Conservation (phyloP, 2,329 filamentous ascomycete genomes). For the Fusarium oligoseptatum region DNA sequence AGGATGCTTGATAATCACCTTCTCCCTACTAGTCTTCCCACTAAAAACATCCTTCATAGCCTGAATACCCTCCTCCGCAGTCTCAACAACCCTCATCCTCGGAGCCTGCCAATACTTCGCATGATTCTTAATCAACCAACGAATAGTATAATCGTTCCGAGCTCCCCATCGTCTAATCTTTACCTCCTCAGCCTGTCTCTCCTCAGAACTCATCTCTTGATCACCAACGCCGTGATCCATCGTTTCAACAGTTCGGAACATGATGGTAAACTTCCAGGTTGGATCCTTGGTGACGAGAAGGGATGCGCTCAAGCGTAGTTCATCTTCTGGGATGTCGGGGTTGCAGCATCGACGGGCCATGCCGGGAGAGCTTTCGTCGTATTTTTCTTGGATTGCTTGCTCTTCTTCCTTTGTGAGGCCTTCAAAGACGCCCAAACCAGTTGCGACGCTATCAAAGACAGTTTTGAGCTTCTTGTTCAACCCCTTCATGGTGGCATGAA, state of each 20-base stretch:
- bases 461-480: not conserved
- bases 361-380: not conserved
- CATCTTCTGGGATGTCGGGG: not conserved
- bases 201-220: not conserved
- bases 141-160: not conserved
- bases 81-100: not conserved
- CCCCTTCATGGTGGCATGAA: not conserved
- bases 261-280: not conserved
- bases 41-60: not conserved
- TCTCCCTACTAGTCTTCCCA: constrained; percentile 4
- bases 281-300: not conserved
- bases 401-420: constrained; percentile 1
- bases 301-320: not conserved
- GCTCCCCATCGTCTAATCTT: not conserved
- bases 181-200: not conserved
- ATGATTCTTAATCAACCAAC: constrained; percentile 6
- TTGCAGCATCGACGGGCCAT: not conserved
- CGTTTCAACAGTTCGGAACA: constrained; percentile 2
- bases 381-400: not conserved
- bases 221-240: constrained; percentile 1
- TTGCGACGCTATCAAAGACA: constrained; percentile 2
- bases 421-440: constrained; percentile 1
- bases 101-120: not conserved
- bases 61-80: not conserved
- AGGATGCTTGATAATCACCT: not conserved